Base-by-base conservation (phyloP, 495 filamentous ascomycete genomes). In the Podospora pseudoanserina region DNA sequence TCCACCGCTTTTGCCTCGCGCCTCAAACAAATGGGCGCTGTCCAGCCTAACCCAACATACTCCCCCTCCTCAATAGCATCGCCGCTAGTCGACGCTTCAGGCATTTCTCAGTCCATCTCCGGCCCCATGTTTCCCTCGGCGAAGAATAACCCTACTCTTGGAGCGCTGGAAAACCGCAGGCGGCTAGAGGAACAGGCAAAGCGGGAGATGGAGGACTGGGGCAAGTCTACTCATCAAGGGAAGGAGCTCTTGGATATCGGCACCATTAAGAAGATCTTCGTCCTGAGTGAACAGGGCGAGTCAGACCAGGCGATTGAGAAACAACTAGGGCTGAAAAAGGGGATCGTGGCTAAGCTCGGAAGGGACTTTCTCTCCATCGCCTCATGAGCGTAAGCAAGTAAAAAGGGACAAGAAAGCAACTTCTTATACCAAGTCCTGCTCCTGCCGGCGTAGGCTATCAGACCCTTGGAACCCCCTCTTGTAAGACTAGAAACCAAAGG, bases 41-140 rank as follows among this genome's bases (percentile, higher is more conserved):
- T 73, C 1, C 79, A 81, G n/a, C 82, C 82, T 6, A 81, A 80
- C 56, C 82, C 82, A 5, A 83, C 78, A 18, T 75, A 75, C 20
- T 84, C 82, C 11, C 74, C 78, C 7, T 82, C 82, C 0, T 83
- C 81, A 1, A 84, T 76, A n/a, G 80, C 78, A 3, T 67, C 72
- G 0, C 60, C 74, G 0, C 62, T 72, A 19, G 64, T 72, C 5
- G 65, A 68, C 27, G 64, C 69, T 6, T 61, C 67, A 13, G 20
- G 63, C 6, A 55, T 71, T 57, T 13, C 53, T 5, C 67, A 72
- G 2, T 64, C 68, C 0, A 11, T 68, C 9, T 60, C 72, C 0
- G 64, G 70, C 0, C 74, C 75, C 5, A 63, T 7, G 2, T 83
- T 72, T 66, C 74, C 81, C 7, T 49, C 77, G 2, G 44, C 77